Conservation (phyloP, 2,329 filamentous ascomycete species). For the Cytospora paraplurivora region DNA sequence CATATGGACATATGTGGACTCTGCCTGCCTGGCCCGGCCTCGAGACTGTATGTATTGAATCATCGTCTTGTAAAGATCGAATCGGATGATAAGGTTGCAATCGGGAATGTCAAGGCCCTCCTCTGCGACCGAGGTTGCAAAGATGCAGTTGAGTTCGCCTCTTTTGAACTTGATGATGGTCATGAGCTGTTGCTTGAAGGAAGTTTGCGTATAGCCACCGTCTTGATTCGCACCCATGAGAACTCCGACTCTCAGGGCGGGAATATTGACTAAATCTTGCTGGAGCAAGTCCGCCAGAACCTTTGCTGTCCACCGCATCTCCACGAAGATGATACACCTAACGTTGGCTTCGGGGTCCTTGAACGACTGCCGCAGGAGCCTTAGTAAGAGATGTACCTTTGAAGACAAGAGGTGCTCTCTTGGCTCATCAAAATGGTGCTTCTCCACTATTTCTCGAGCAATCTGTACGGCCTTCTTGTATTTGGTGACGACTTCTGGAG, state of each 20-base stretch:
- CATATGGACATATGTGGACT: conserved; percentile 86
- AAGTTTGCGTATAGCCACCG: conserved; percentile 61
- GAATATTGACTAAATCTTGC: conserved; percentile 55
- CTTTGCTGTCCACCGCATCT: conserved; percentile 74
- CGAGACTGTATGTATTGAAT: conserved; percentile 95
- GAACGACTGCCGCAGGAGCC: conserved; percentile 66
- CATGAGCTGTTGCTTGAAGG: conserved; percentile 73
- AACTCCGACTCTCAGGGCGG: conserved; percentile 60
- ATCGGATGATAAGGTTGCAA: conserved; percentile 70
- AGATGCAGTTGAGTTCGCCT: conserved; percentile 63
- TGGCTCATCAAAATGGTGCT: conserved; percentile 48
- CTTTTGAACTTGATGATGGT: conserved; percentile 67
- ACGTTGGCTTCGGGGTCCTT: conserved; percentile 55
- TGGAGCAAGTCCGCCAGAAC: conserved; percentile 70
- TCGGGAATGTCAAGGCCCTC: conserved; percentile 70
- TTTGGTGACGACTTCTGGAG: conserved; percentile 48
- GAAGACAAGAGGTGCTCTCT: conserved; percentile 58
- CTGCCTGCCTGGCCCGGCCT: conserved; percentile 75
- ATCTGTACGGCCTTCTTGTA: conserved; percentile 60
- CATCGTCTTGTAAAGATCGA: conserved; percentile 85
- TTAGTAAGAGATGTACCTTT: conserved; percentile 68
- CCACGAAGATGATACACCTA: conserved; percentile 83
- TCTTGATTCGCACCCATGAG: conserved; percentile 57
- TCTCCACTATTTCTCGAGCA: conserved; percentile 58
- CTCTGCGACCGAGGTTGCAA: conserved; percentile 68